These are phyloP conservation scores for Solanum acaule DNA, from an alignment of 257 asterid species.

Conservation along the genomic window DNA sequence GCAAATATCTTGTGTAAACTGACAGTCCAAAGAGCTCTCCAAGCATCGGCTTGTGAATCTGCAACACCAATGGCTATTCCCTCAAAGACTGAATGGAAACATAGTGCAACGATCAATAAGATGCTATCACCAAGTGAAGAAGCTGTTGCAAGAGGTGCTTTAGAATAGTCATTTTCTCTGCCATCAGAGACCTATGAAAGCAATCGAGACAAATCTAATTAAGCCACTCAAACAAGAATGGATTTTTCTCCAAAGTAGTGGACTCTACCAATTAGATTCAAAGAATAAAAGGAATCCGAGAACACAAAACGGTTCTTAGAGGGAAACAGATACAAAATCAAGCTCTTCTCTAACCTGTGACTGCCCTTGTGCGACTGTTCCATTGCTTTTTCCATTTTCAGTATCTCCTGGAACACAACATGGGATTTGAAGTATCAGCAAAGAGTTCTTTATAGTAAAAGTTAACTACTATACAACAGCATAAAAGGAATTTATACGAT, in stretches of 20 bases:
- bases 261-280: background rate
- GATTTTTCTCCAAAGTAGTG: background rate
- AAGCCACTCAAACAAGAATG: background rate
- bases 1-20: slow-evolving; percentile 83
- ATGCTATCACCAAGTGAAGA: slow-evolving; percentile 67
- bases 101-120: slow-evolving; percentile 56
- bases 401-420: slow-evolving; percentile 16
- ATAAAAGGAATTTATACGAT: background rate
- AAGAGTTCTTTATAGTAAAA: background rate
- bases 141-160: slow-evolving; percentile 30
- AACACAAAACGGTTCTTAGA: background rate
- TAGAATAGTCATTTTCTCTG: slow-evolving; percentile 17
- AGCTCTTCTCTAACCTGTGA: slow-evolving; percentile 22
- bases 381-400: slow-evolving; percentile 16
- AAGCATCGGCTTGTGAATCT: slow-evolving; percentile 64
- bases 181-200: slow-evolving; percentile 3
- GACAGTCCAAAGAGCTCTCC: slow-evolving; percentile 90
- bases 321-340: background rate
- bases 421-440: background rate
- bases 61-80: slow-evolving; percentile 94
- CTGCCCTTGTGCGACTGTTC: slow-evolving; percentile 18
- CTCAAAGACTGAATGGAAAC: slow-evolving; percentile 88
- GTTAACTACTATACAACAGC: background rate
- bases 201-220: background rate
- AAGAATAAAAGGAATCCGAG: background rate